Evolutionary conservation across 2,329 filamentous ascomycete genomes (phyloP), one percentile per base, ranked within the genome.

Genomic region (Trichoderma afroharzianum): DNA sequence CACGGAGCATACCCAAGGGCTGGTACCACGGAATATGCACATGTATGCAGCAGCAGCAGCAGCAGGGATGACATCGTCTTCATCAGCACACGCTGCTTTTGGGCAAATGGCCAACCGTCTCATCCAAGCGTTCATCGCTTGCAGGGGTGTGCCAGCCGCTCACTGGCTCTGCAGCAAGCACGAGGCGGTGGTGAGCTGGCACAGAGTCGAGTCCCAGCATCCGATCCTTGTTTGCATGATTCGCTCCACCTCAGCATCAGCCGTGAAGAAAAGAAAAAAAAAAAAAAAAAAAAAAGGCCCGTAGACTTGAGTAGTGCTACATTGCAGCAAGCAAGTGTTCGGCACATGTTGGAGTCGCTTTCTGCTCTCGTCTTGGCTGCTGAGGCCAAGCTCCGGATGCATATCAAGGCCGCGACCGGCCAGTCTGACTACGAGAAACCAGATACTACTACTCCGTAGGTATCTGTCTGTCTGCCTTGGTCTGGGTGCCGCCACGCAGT

Each of bases 121-220:
- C 50, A 58, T 58, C 33, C 63, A 50, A 68, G 66, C 64, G 64
- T 68, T 68, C 66, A 28, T 68, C 28, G 55, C 55, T 68, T 68
- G 66, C 55, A 53, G 39, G 67, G 57, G 39, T 69, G 21, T 15
- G 67, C 39, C 57, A 36, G 57, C 67, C 67, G 67, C 57, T 69
- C 57, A 69, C 36, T 69, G 67, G 67, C 67, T 69, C 67, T 69
- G 57, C 67, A 69, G 21, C 67, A 36, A 47, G 57, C 67, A 69
- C 59, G 70, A 67, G 63, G 70, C 70, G 70, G 70, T 71, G 70
- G 70, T 71, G 70, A 67, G 70, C 70, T 71, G 70, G 70, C 70
- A 71, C 39, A 61, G 55, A 69, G 57, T 69, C 66, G 33, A 69
- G 66, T 69, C 66, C 21, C 57, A 36, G 39, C 28, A 24, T 69